Conservation (phyloP, 768 basidiomycete species). For the Rhodotorula sphaerocarpa region DNA sequence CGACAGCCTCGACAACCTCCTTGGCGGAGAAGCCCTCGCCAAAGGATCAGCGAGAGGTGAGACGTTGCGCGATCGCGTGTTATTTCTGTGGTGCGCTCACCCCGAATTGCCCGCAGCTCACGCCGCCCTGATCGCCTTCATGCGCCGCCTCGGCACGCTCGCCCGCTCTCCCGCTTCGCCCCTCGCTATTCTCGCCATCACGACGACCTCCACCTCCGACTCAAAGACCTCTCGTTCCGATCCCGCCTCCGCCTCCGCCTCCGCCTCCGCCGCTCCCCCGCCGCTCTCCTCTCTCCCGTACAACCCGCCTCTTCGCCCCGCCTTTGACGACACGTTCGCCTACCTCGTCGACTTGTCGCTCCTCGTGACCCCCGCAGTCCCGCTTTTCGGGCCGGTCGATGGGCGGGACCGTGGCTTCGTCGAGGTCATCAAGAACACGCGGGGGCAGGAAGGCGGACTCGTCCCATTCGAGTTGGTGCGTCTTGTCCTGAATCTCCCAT, state of each 20-base stretch:
- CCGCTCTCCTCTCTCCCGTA: constrained; percentile 8
- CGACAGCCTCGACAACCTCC: constrained; percentile 14
- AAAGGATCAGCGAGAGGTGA: background rate
- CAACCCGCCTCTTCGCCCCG: background rate
- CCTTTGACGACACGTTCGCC: background rate
- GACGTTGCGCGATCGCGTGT: no score
- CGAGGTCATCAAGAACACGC: constrained; percentile 5
- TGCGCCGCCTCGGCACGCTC: constrained; percentile 8
- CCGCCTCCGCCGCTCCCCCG: background rate
- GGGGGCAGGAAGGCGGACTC: background rate
- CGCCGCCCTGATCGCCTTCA: constrained; percentile 23
- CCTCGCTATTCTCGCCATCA: constrained; percentile 4
- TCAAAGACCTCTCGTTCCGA: background rate
- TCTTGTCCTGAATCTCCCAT: no score
- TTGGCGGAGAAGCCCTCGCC: constrained; percentile 4
- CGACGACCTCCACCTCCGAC: no score
- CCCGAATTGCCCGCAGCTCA: background rate
- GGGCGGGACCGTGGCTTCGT: background rate
- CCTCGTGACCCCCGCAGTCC: background rate
- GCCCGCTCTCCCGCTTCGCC: background rate
- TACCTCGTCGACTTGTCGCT: constrained; percentile 11
- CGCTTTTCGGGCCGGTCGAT: constrained; percentile 2
- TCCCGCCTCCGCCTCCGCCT: background rate
- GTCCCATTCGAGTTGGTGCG: constrained; percentile 5
- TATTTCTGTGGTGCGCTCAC: background rate